These are phyloP conservation scores for Didymella pomorum DNA, from an alignment of 2,329 filamentous ascomycete species.

Conservation along the genomic window DNA sequence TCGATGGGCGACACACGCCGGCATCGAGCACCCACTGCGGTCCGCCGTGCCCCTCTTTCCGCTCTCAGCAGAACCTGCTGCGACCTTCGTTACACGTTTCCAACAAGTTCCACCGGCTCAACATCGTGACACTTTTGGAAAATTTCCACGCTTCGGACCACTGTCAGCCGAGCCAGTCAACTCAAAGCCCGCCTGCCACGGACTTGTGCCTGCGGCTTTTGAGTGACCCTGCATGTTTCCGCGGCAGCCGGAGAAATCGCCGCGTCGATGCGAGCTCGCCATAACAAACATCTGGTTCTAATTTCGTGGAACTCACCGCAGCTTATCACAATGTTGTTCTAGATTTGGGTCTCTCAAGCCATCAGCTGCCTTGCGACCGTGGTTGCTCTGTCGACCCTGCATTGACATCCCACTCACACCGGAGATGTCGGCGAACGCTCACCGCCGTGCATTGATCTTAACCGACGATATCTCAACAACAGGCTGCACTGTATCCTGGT, in stretches of 20 bases:
- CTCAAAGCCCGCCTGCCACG: slow-evolving; percentile 21
- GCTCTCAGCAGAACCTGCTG: slow-evolving; percentile 15
- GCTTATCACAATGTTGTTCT: slow-evolving; percentile 16
- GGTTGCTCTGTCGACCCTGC: slow-evolving; percentile 18
- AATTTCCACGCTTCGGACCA: slow-evolving; percentile 27
- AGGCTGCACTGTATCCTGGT: too few relatives aligned
- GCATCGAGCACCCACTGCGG: slow-evolving; percentile 20
- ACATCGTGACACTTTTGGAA: slow-evolving; percentile 21
- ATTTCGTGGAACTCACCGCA: slow-evolving; percentile 11
- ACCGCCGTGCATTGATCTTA: slow-evolving; percentile 15
- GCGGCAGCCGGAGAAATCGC: slow-evolving; percentile 21
- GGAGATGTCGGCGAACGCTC: slow-evolving; percentile 16
- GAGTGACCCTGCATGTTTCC: slow-evolving; percentile 16
- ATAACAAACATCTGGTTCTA: slow-evolving; percentile 4
- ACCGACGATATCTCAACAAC: neutral
- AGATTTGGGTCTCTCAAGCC: slow-evolving; percentile 7
- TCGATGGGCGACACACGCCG: slow-evolving; percentile 22
- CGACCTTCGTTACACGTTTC: slow-evolving; percentile 16
- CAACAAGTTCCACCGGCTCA: slow-evolving; percentile 23
- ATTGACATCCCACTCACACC: slow-evolving; percentile 9
- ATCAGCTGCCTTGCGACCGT: slow-evolving; percentile 9
- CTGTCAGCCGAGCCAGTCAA: slow-evolving; percentile 30
- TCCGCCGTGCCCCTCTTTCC: slow-evolving; percentile 21
- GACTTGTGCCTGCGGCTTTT: slow-evolving; percentile 21
- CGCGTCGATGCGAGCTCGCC: slow-evolving; percentile 17